Percentiles rank a stretch among this genome's conserved stretches.
phyloP scores from a whole-genome alignment of 1,284 basidiomycete species.

The Phaffia rhodozyma region DNA sequence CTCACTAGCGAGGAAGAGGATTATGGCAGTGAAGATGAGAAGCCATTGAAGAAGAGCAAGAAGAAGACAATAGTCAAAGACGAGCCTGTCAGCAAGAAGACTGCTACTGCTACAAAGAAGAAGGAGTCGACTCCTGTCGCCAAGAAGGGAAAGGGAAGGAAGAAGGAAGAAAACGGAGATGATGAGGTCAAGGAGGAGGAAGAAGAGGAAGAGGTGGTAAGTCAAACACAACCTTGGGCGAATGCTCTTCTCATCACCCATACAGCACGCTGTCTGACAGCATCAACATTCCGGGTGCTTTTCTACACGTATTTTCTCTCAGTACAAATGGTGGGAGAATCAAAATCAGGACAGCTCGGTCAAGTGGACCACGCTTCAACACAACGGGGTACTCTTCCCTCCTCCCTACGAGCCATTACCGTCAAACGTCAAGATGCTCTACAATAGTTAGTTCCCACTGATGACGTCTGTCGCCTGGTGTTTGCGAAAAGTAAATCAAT shows the following conservation, averaged over 20 bases:
- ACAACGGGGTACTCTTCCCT: constrained; percentile 91
- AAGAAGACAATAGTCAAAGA: background rate
- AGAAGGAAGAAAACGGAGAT: constrained; percentile 43
- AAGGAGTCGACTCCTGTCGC: constrained; percentile 19
- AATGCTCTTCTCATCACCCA: background rate
- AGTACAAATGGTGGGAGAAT: constrained; percentile 72
- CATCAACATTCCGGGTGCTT: background rate
- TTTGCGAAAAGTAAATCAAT: background rate
- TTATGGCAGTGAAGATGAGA: constrained; percentile 31
- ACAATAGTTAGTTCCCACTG: constrained; percentile 54
- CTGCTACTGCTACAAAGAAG: constrained; percentile 11
- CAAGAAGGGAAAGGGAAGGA: constrained; percentile 30
- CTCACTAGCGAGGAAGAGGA: constrained; percentile 27
- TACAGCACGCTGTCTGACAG: background rate
- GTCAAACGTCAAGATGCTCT: constrained; percentile 80
- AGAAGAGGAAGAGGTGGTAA: constrained; percentile 25
- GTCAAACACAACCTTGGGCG: background rate
- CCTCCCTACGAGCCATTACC: constrained; percentile 85
- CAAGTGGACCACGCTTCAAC: constrained; percentile 89
- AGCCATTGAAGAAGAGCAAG: constrained; percentile 22
- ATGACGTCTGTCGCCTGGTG: too few relatives aligned
- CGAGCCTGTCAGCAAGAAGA: background rate
- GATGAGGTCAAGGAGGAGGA: constrained; percentile 43
- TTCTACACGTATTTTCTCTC: background rate
- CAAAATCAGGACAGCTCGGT: constrained; percentile 55